phyloP scores from a whole-genome alignment of 768 basidiomycete species.

The Suillus plorans region DNA sequence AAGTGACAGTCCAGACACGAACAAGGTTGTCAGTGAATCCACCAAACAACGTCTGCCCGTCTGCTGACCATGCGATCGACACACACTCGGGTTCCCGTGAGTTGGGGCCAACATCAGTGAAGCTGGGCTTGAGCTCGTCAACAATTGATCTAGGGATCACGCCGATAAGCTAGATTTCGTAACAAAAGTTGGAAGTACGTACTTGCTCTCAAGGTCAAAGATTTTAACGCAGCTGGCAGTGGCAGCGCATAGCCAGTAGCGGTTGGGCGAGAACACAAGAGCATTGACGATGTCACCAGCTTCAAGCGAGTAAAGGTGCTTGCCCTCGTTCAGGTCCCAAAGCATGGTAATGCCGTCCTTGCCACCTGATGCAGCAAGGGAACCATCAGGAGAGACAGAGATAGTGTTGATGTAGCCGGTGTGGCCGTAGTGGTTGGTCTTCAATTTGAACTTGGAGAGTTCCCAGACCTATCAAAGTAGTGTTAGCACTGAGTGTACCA shows the following conservation, averaged over 20 bases:
- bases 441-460: slow-evolving; percentile 98
- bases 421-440: slow-evolving; percentile 99
- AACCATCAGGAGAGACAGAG: slow-evolving; percentile 98
- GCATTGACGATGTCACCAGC: slow-evolving; percentile 98
- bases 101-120: slow-evolving; percentile 70
- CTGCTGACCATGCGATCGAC: slow-evolving; percentile 97
- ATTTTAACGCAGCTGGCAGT: slow-evolving; percentile 98
- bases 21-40: slow-evolving; percentile 95
- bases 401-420: slow-evolving; percentile 99
- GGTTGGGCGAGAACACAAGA: slow-evolving; percentile 98
- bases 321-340: slow-evolving; percentile 99
- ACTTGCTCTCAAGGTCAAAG: slow-evolving; percentile 99
- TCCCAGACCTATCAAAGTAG: slow-evolving; percentile 84
- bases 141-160: slow-evolving; percentile 76
- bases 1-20: slow-evolving; percentile 85
- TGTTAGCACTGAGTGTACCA: slow-evolving; percentile 6
- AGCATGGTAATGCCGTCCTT: slow-evolving; percentile 99
- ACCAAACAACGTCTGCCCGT: slow-evolving; percentile 96
- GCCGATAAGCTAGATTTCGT: slow-evolving; percentile 4
- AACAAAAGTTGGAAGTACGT: slow-evolving; percentile 34
- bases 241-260: slow-evolving; percentile 99
- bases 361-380: slow-evolving; percentile 97
- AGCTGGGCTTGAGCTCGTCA: slow-evolving; percentile 97
- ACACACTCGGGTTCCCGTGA: slow-evolving; percentile 88
- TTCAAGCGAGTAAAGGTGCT: slow-evolving; percentile 99